Conservation (phyloP, 345 rosid species). For the Cochlearia excelsa region DNA sequence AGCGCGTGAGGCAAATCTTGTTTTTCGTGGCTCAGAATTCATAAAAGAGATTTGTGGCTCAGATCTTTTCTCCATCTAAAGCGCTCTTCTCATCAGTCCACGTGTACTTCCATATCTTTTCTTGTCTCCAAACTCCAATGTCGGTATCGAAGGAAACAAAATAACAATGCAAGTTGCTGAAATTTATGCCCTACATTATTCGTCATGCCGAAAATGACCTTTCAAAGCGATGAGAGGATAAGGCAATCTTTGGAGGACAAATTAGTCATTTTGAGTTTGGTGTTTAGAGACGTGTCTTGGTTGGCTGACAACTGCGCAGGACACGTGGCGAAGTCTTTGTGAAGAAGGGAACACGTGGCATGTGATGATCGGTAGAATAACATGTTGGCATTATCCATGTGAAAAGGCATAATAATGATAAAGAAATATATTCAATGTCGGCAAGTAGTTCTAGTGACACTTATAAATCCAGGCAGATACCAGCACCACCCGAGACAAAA, state of each 20-base stretch:
- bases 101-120: slow-evolving; percentile 22
- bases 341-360: background rate
- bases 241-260: background rate
- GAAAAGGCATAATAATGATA: background rate
- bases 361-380: background rate
- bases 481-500: no score
- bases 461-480: no score
- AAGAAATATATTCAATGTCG: no score
- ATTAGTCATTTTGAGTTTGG: no score
- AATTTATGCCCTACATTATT: slow-evolving; percentile 7
- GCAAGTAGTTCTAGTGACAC: no score
- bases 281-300: background rate
- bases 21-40: slow-evolving; percentile 38
- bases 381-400: background rate
- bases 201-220: slow-evolving; percentile 29
- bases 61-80: slow-evolving; percentile 37
- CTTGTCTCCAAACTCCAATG: slow-evolving; percentile 17
- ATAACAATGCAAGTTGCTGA: slow-evolving; percentile 25
- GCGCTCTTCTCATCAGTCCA: slow-evolving; percentile 24
- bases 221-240: background rate
- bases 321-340: background rate
- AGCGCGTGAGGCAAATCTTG: slow-evolving; percentile 34
- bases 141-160: background rate
- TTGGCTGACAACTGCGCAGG: background rate
- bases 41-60: slow-evolving; percentile 36